Evolutionary conservation across 371 early-diverging fungal species (phyloP).

Genomic region (Dentiscutata heterogama): DNA sequence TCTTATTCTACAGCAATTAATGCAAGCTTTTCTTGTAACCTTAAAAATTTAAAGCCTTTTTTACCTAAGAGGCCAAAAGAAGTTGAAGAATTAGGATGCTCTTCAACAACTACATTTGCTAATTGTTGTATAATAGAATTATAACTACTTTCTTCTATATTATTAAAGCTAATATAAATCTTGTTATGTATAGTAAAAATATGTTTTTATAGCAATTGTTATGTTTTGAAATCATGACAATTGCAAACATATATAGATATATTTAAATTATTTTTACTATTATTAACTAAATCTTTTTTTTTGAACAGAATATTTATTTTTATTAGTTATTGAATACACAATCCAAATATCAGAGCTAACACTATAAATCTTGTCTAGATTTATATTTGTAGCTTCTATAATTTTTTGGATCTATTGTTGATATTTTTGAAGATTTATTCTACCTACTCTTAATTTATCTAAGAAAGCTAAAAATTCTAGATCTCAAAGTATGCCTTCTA

Average conservation of each 20-base stretch:
- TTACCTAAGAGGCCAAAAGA: too few relatives aligned
- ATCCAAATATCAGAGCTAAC: neutral
- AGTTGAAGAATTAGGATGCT: too few relatives aligned
- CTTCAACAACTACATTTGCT: too few relatives aligned
- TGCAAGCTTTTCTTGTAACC: too few relatives aligned
- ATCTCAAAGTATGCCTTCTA: neutral
- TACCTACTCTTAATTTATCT: neutral
- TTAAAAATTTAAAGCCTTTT: too few relatives aligned
- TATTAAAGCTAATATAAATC: neutral
- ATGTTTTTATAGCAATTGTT: neutral
- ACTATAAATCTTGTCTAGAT: neutral
- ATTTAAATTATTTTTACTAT: neutral
- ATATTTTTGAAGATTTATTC: neutral
- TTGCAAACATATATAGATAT: neutral
- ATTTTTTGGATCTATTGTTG: neutral
- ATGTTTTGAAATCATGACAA: neutral
- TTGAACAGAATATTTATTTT: neutral
- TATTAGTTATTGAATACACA: neutral
- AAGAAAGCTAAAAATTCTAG: neutral
- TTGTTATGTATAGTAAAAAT: neutral
- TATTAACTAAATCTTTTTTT: neutral
- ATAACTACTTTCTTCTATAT: neutral
- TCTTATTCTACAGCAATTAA: too few relatives aligned
- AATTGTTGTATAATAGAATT: too few relatives aligned
- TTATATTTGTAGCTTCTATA: neutral